Evolutionary conservation across 176 grass and related monocot genomes (phyloP).

Genomic region (Stipa capillata): DNA sequence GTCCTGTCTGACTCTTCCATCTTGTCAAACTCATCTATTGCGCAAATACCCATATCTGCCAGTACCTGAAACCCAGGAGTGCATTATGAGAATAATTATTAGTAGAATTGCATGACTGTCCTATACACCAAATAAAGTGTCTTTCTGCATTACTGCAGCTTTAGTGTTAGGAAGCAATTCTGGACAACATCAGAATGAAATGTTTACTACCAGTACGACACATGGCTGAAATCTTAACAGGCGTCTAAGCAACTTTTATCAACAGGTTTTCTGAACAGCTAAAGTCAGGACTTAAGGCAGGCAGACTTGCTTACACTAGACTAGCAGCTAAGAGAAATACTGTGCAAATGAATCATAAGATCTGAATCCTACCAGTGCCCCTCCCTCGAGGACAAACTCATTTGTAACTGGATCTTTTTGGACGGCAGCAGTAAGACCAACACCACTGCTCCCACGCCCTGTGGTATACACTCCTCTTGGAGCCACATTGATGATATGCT

Average conservation of each 20-base stretch:
- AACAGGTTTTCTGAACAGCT: neutral
- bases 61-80: conserved; percentile 61
- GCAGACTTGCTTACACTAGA: neutral
- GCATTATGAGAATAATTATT: neutral
- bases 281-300: neutral
- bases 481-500: conserved; percentile 99
- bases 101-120: neutral
- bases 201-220: neutral
- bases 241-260: neutral
- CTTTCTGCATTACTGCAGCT: neutral
- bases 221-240: neutral
- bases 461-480: conserved; percentile 99
- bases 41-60: conserved; percentile 97
- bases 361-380: conserved; percentile 71
- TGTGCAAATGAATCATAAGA: neutral
- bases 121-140: conserved; percentile 1
- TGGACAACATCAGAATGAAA: neutral
- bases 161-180: neutral
- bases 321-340: conserved; percentile 6
- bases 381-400: conserved; percentile 99
- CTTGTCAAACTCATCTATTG: conserved; percentile 99
- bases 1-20: conserved; percentile 99
- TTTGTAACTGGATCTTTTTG: conserved; percentile 94
- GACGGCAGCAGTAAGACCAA: conserved; percentile 95
- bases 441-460: conserved; percentile 91